Evolutionary conservation across 495 filamentous ascomycete genomes (phyloP).

Genomic region (Letharia lupina): DNA sequence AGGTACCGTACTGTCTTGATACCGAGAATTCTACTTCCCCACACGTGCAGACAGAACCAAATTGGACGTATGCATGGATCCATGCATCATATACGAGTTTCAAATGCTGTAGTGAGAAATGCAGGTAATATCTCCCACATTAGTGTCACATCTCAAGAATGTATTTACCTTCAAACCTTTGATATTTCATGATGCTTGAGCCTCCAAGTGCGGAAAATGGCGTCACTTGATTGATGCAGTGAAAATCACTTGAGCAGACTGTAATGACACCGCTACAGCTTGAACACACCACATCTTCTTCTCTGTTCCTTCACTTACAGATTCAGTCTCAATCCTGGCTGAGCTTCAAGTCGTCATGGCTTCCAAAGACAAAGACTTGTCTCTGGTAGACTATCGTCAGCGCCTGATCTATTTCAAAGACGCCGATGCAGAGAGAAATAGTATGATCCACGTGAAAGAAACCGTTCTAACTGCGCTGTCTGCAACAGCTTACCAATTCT

Average conservation of each 20-base stretch:
- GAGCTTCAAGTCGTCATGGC: not conserved
- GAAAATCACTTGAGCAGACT: not conserved
- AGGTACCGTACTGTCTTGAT: not conserved
- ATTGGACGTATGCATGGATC: not conserved
- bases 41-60: not conserved
- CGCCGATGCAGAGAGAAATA: conserved; percentile 5
- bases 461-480: not conserved
- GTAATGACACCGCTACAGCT: too few relatives aligned
- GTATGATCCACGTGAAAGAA: conserved; percentile 7
- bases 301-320: not conserved
- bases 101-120: not conserved
- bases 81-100: not conserved
- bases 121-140: not conserved
- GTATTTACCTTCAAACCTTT: not conserved
- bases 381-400: not conserved
- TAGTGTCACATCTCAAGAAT: not conserved
- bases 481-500: not conserved
- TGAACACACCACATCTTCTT: not conserved
- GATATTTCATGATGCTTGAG: not conserved
- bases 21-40: not conserved
- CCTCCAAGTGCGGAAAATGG: not conserved
- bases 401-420: not conserved
- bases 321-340: not conserved
- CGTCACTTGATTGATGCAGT: not conserved
- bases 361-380: not conserved